These are phyloP conservation scores for Andrographis paniculata DNA, from an alignment of 305 asterid species.

Conservation along the genomic window DNA sequence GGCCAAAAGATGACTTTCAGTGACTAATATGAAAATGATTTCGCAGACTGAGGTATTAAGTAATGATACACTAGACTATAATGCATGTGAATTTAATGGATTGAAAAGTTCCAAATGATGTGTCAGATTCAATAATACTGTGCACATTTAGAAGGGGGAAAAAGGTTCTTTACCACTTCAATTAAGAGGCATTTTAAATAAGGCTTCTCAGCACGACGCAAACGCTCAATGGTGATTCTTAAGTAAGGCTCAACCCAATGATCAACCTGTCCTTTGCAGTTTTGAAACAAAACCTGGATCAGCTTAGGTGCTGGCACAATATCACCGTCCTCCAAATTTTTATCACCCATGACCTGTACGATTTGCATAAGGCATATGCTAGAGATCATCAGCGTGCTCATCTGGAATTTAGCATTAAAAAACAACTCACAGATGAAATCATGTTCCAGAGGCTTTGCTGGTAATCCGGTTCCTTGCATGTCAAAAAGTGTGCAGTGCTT, in stretches of 20 bases:
- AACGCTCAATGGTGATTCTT: slow-evolving; percentile 73
- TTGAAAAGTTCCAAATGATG: too few relatives aligned
- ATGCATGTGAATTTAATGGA: too few relatives aligned
- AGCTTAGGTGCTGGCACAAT: slow-evolving; percentile 98
- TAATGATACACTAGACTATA: too few relatives aligned
- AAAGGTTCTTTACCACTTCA: slow-evolving; percentile 62
- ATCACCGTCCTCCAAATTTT: slow-evolving; percentile 89
- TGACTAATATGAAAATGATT: too few relatives aligned
- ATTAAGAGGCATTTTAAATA: slow-evolving; percentile 75
- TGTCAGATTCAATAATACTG: too few relatives aligned
- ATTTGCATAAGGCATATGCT: slow-evolving; percentile 14
- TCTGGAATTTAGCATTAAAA: slow-evolving; percentile 10
- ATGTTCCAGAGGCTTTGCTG: slow-evolving; percentile 98
- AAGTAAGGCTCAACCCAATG: slow-evolving; percentile 97
- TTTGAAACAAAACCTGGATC: slow-evolving; percentile 82
- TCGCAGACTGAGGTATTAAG: too few relatives aligned
- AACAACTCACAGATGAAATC: slow-evolving; percentile 77
- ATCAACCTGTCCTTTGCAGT: slow-evolving; percentile 95
- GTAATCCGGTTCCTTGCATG: slow-evolving; percentile 94
- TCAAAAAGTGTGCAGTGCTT: slow-evolving; percentile 75
- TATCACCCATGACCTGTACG: slow-evolving; percentile 79
- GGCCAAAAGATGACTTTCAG: too few relatives aligned
- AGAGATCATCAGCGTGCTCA: slow-evolving; percentile 9
- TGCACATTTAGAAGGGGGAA: not conserved
- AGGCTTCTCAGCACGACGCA: slow-evolving; percentile 67